These are phyloP conservation scores for Thielaviopsis ethacetica DNA, from an alignment of 2,329 filamentous ascomycete genomes.

Conservation along the genomic window DNA sequence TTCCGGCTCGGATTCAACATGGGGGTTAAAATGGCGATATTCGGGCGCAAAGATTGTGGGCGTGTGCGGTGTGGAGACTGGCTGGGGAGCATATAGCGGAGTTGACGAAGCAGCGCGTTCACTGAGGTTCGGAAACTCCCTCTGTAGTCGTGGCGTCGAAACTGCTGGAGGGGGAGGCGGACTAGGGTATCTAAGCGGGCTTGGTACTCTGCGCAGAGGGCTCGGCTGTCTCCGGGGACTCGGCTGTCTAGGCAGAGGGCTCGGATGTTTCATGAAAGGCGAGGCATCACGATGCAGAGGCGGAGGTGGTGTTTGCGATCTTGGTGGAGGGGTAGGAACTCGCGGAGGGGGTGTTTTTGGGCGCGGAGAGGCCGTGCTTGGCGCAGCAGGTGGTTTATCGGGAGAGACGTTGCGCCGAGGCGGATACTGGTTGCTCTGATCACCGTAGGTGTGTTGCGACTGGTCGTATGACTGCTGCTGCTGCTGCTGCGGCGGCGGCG, in stretches of 20 bases:
- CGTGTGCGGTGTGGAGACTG: neutral
- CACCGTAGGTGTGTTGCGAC: too few relatives aligned
- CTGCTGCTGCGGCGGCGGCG: neutral
- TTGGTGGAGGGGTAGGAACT: slow-evolving; percentile 17
- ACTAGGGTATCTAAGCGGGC: too few relatives aligned
- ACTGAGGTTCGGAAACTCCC: neutral
- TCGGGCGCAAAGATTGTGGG: neutral
- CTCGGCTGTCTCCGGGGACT: neutral
- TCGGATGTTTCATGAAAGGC: slow-evolving; percentile 15
- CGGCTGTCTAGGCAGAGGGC: slow-evolving; percentile 17
- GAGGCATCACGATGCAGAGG: too few relatives aligned
- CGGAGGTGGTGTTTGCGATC: slow-evolving; percentile 8
- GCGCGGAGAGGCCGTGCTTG: slow-evolving; percentile 12
- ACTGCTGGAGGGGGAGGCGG: neutral
- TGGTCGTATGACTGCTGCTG: too few relatives aligned
- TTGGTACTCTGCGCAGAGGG: too few relatives aligned
- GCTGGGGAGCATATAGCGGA: slow-evolving; percentile 2
- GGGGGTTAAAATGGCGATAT: slow-evolving; percentile 1
- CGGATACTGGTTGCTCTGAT: too few relatives aligned
- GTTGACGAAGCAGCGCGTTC: neutral
- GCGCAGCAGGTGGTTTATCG: slow-evolving; percentile 15
- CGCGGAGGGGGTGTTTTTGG: slow-evolving; percentile 11
- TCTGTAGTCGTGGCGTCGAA: neutral
- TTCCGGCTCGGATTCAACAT: slow-evolving; percentile 10
- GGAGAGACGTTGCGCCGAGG: neutral